Evolutionary conservation across 2,329 filamentous ascomycete species (phyloP), one percentile per base, ranked within the genome.

Genomic region (Drechmeria coniospora): DNA sequence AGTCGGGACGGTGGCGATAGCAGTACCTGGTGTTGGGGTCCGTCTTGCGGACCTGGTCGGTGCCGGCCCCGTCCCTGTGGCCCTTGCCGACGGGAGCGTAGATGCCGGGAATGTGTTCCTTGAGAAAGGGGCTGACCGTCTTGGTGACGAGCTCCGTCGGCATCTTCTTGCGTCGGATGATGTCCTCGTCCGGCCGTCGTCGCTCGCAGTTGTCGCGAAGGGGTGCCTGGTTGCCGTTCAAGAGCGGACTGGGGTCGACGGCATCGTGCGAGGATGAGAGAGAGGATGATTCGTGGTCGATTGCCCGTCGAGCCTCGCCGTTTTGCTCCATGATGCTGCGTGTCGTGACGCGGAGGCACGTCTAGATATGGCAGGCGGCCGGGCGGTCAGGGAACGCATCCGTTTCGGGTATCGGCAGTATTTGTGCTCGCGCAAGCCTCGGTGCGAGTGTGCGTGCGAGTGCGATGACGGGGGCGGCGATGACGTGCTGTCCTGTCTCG

Each of bases 1-100:
- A 74, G 52, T 95, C 90, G 2, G 90, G 90, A 29, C 81, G 69
- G 53, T 98, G 90, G 31, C 90, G 76, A 53, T 98, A 98, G 58
- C 90, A 98, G 58, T 79, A 95, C 51, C 81, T 90, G 41, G 83
- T 92, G 50, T 86, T 92, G 20, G 65, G 68, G 36, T 73, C 68
- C 43, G 53, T 61, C 25, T 59, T 56, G 24, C 46, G 56, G 26
- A 35, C 48, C 8, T 40, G 28, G 22, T 31, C 28, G 23, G 34
- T 13, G 27, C 35, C 31, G 27, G 38, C 33, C 7, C 42, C 38
- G 20, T 37, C 47, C 21, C 56, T 49, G 28, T 55, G 59, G 6
- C 58, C 56, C 40, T 72, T 72, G 34, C 79, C 77, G 31, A 83
- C 60, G 11, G 82, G 82, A 19, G 84, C 82, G 55, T 95, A 94